Percentiles rank a stretch among this genome's conserved stretches.
Evolutionary conservation across 768 basidiomycete genomes (phyloP).

Genomic region (Rossbeevera mucosa): DNA sequence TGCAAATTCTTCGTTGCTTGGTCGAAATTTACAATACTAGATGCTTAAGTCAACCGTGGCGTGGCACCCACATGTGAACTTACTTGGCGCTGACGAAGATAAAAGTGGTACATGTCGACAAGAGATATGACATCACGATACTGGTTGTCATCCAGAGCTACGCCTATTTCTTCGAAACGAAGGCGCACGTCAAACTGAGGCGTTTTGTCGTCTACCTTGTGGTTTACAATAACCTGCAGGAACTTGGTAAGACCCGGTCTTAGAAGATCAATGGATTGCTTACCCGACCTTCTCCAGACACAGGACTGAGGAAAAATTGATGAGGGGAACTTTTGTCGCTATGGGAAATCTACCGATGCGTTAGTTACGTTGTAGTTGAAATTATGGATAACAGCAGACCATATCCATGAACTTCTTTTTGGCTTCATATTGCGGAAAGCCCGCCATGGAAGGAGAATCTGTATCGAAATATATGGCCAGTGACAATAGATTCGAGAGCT

Average conservation of each 20-base stretch:
- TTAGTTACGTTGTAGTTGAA: slow-evolving; percentile 1
- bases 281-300: slow-evolving; percentile 90
- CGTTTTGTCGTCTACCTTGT: slow-evolving; percentile 63
- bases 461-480: slow-evolving; percentile 95
- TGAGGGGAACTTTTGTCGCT: slow-evolving; percentile 47
- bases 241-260: slow-evolving; percentile 2
- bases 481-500: slow-evolving; percentile 84
- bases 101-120: slow-evolving; percentile 95
- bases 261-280: slow-evolving; percentile 19
- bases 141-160: slow-evolving; percentile 88
- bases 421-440: slow-evolving; percentile 57
- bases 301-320: slow-evolving; percentile 93
- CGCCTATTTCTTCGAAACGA: slow-evolving; percentile 88
- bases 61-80: slow-evolving; percentile 10
- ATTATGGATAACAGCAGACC: slow-evolving; percentile 36
- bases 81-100: slow-evolving; percentile 79
- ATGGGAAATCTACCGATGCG: slow-evolving; percentile 44
- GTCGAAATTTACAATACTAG: slow-evolving; percentile 78
- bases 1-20: slow-evolving; percentile 54
- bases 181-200: slow-evolving; percentile 87
- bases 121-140: slow-evolving; percentile 91
- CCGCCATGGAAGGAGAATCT: slow-evolving; percentile 76
- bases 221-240: slow-evolving; percentile 75
- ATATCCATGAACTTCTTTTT: slow-evolving; percentile 70
- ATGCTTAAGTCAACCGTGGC: slow-evolving; percentile 8